phyloP scores from a whole-genome alignment of 176 grass and related monocot genomes.

The Oryza coarctata region DNA sequence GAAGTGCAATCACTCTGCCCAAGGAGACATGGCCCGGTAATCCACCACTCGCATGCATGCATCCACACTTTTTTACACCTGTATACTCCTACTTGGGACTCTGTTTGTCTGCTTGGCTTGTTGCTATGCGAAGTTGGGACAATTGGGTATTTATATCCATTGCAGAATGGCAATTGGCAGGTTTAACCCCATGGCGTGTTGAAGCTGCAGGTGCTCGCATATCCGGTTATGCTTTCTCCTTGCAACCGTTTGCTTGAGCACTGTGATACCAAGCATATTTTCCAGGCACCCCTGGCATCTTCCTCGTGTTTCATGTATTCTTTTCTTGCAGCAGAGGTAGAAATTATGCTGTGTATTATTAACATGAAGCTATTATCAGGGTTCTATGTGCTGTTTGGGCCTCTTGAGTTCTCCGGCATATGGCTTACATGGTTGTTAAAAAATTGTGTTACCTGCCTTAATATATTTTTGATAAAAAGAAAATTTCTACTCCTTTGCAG shows the following conservation, averaged over 20 bases:
- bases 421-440: too few relatives aligned
- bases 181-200: neutral
- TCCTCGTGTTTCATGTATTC: neutral
- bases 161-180: neutral
- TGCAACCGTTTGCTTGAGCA: conserved; percentile 10
- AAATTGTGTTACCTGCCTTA: too few relatives aligned
- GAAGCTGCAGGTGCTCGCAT: conserved; percentile 32
- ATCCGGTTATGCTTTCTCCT: conserved; percentile 35
- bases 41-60: conserved; percentile 28
- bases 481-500: too few relatives aligned
- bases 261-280: conserved; percentile 30
- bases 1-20: conserved; percentile 36
- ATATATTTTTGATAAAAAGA: too few relatives aligned
- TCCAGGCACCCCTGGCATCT: conserved; percentile 20
- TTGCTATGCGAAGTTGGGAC: conserved; percentile 20
- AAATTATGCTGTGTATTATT: neutral
- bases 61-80: neutral
- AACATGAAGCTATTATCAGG: neutral
- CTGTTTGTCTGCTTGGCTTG: conserved; percentile 21
- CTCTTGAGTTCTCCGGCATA: neutral
- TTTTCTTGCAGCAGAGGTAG: conserved; percentile 17
- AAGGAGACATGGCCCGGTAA: conserved; percentile 55
- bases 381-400: neutral
- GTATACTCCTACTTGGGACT: too few relatives aligned
- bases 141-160: conserved; percentile 42